These are phyloP conservation scores for Thelephora ganbajun DNA, from an alignment of 768 basidiomycete species.

Conservation along the genomic window DNA sequence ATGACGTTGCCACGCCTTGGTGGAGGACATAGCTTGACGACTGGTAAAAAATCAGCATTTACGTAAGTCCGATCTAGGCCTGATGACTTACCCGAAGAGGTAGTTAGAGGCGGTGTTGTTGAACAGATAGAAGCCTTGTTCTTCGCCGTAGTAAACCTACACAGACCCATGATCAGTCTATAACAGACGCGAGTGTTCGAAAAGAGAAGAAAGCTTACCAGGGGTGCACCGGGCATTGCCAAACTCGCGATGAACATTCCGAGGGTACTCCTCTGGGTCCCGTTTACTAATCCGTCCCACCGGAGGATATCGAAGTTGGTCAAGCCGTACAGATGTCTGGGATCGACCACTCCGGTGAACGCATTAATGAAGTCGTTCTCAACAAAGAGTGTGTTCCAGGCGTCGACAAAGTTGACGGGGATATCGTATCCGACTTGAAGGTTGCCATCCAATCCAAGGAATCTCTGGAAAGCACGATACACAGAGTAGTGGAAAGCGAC, in stretches of 20 bases:
- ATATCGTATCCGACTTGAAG: conserved; percentile 82
- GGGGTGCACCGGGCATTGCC: conserved; percentile 76
- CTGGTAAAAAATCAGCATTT: conserved; percentile 22
- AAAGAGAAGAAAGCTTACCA: conserved; percentile 31
- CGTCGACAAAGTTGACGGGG: conserved; percentile 67
- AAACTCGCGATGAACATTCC: conserved; percentile 68
- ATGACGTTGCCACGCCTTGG: conserved; percentile 82
- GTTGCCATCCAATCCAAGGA: conserved; percentile 95
- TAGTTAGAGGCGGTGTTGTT: conserved; percentile 86
- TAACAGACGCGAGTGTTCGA: conserved; percentile 3
- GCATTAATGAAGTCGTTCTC: conserved; percentile 79
- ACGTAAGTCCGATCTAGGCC: not conserved
- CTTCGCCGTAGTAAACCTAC: conserved; percentile 80
- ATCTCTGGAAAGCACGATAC: conserved; percentile 74
- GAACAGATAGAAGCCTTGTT: conserved; percentile 78
- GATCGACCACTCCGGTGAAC: conserved; percentile 50
- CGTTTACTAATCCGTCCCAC: conserved; percentile 83
- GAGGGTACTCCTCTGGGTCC: conserved; percentile 60
- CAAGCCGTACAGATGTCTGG: conserved; percentile 82
- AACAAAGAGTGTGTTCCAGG: conserved; percentile 88
- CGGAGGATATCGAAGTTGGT: conserved; percentile 92
- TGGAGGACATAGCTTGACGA: conserved; percentile 84
- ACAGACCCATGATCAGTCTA: conserved; percentile 1
- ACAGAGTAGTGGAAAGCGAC: conserved; percentile 92
- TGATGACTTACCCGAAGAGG: conserved; percentile 56